These are phyloP conservation scores for Millerozyma acaciae DNA, from an alignment of 805 yeast species.

Conservation along the genomic window DNA sequence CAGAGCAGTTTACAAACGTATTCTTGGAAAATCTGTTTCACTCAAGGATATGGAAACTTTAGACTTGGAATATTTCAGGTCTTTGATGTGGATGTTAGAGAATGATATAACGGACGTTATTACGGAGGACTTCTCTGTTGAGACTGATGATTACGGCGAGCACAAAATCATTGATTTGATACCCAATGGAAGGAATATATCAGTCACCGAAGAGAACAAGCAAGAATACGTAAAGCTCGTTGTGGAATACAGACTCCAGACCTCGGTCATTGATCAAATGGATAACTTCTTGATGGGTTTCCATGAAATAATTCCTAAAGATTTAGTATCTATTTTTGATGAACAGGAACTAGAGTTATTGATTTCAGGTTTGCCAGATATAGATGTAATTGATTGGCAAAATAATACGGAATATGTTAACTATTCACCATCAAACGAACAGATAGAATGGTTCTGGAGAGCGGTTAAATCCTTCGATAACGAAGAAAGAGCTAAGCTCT, in stretches of 20 bases:
- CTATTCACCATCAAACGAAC: slow-evolving; percentile 77
- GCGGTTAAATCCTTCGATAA: slow-evolving; percentile 91
- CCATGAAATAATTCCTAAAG: slow-evolving; percentile 83
- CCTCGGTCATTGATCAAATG: slow-evolving; percentile 84
- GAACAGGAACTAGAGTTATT: slow-evolving; percentile 93
- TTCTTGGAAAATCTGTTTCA: slow-evolving; percentile 74
- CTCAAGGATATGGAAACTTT: slow-evolving; percentile 91
- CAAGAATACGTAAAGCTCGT: slow-evolving; percentile 81
- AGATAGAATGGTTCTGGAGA: slow-evolving; percentile 96
- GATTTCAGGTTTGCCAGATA: slow-evolving; percentile 93
- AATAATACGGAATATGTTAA: slow-evolving; percentile 77
- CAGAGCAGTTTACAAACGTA: slow-evolving; percentile 87
- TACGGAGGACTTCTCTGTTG: slow-evolving; percentile 91
- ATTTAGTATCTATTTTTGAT: slow-evolving; percentile 80
- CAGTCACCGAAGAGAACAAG: slow-evolving; percentile 89
- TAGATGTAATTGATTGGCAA: slow-evolving; percentile 95
- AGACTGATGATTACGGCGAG: slow-evolving; percentile 90
- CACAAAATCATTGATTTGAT: slow-evolving; percentile 77
- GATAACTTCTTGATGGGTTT: slow-evolving; percentile 82
- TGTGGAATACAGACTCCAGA: slow-evolving; percentile 80
- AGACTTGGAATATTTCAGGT: slow-evolving; percentile 88
- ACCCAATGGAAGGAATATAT: slow-evolving; percentile 75
- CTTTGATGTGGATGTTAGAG: slow-evolving; percentile 92
- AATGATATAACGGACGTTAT: slow-evolving; percentile 95
- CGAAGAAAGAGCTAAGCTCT: slow-evolving; percentile 88